A percentile compares a stretch with the other conserved stretches of the same genome.
Evolutionary conservation across 768 basidiomycete genomes (phyloP).

Genomic region (Podaxis sp.): DNA sequence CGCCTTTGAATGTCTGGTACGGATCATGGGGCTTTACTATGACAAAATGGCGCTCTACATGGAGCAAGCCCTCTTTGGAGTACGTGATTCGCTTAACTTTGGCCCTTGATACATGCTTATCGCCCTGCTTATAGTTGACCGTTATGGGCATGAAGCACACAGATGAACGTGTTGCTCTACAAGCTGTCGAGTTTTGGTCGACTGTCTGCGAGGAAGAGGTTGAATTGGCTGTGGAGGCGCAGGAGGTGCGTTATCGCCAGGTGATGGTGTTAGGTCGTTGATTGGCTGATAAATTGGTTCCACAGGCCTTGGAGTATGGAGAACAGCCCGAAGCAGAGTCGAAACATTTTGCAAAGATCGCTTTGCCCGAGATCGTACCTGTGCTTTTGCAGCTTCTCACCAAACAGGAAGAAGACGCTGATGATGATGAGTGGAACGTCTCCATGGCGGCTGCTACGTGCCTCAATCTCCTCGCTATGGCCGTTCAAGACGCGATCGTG

Average conservation of each 20-base stretch:
- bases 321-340: constrained; percentile 85
- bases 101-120: constrained; percentile 14
- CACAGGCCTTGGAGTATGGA: constrained; percentile 84
- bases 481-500: constrained; percentile 89
- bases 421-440: constrained; percentile 98
- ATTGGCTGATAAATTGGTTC: constrained; percentile 14
- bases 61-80: constrained; percentile 98
- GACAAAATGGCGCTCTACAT: constrained; percentile 99
- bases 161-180: constrained; percentile 89
- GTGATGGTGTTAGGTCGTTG: neutral
- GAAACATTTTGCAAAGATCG: constrained; percentile 90
- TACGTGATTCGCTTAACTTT: constrained; percentile 41
- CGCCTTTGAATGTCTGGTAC: constrained; percentile 92
- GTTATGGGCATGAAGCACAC: constrained; percentile 95
- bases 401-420: constrained; percentile 94
- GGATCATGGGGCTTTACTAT: constrained; percentile 97
- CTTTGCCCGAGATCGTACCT: constrained; percentile 91
- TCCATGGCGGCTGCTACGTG: constrained; percentile 97
- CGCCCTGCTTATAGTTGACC: constrained; percentile 61
- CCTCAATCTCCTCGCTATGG: constrained; percentile 82
- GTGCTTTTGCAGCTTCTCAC: constrained; percentile 87
- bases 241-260: constrained; percentile 58
- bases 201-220: constrained; percentile 98
- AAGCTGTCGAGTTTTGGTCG: constrained; percentile 99
- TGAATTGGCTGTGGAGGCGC: constrained; percentile 86